Evolutionary conservation across 371 early-diverging fungal genomes (phyloP).

Genomic region (Caulochytrium protostelioides): DNA sequence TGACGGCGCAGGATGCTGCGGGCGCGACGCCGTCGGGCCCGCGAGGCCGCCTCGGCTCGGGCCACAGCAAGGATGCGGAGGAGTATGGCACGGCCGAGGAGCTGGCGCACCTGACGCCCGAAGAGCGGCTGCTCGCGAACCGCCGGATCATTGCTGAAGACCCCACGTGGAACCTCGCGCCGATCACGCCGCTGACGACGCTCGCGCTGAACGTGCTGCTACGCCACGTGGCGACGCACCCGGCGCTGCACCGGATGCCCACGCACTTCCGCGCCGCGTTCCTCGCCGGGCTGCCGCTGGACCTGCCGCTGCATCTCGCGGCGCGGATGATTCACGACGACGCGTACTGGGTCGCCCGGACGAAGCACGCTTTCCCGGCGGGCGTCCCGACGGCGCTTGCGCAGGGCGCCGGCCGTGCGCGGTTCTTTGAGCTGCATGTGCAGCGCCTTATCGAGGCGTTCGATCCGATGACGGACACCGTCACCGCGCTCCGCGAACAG

Average conservation of each 20-base stretch:
- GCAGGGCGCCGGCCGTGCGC: too few relatives aligned
- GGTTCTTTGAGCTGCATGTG: slow-evolving; percentile 19
- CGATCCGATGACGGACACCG: too few relatives aligned
- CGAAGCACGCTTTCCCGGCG: too few relatives aligned
- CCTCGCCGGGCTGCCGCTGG: slow-evolving; percentile 11
- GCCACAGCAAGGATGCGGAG: too few relatives aligned
- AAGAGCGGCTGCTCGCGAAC: slow-evolving; percentile 10
- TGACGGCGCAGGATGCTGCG: too few relatives aligned
- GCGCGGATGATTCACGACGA: slow-evolving; percentile 22
- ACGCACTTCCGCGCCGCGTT: slow-evolving; percentile 14
- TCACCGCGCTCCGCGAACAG: too few relatives aligned
- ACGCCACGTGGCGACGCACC: slow-evolving; percentile 17
- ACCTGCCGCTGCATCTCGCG: slow-evolving; percentile 16
- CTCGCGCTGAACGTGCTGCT: slow-evolving; percentile 18
- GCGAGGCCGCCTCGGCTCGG: too few relatives aligned
- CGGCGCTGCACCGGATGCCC: slow-evolving; percentile 13
- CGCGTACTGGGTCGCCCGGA: slow-evolving; percentile 22
- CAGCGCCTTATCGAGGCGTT: slow-evolving; percentile 13
- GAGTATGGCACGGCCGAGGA: too few relatives aligned
- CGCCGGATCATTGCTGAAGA: slow-evolving; percentile 22
- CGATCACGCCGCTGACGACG: slow-evolving; percentile 15
- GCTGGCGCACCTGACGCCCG: too few relatives aligned
- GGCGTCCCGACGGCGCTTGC: too few relatives aligned
- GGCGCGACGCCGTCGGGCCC: too few relatives aligned
- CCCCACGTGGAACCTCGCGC: slow-evolving; percentile 22